A percentile compares a stretch with the other conserved stretches of the same genome.
Evolutionary conservation across 2,329 filamentous ascomycete genomes (phyloP).

Genomic region (Orbilia brochopaga): DNA sequence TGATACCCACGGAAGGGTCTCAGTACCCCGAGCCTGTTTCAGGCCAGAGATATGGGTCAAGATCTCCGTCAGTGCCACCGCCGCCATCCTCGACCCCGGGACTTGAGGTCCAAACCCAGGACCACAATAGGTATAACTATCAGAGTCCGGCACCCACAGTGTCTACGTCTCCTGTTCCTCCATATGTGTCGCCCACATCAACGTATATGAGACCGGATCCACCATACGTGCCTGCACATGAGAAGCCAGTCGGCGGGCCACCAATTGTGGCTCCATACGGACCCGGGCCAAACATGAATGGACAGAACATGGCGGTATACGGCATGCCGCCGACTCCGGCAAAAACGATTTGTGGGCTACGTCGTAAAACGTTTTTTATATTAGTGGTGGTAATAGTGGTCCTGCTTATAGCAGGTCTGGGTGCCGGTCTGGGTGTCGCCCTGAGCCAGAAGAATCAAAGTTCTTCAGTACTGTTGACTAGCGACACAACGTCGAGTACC

Average conservation of each 20-base stretch:
- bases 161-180: neutral
- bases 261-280: slow-evolving; percentile 1
- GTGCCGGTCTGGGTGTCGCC: slow-evolving; percentile 28
- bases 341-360: slow-evolving; percentile 33
- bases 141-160: neutral
- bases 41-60: neutral
- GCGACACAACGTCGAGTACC: too few relatives aligned
- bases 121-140: neutral
- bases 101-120: neutral
- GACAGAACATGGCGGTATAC: neutral
- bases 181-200: slow-evolving; percentile 1
- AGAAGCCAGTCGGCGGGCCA: slow-evolving; percentile 19
- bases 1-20: slow-evolving; percentile 4
- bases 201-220: neutral
- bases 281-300: neutral
- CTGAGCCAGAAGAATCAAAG: slow-evolving; percentile 18
- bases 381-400: slow-evolving; percentile 15
- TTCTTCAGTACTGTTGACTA: neutral
- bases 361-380: slow-evolving; percentile 29
- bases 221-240: neutral
- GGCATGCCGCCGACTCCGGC: slow-evolving; percentile 10
- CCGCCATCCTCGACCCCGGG: neutral
- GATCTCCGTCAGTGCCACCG: neutral
- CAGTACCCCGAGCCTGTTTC: neutral
- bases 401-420: slow-evolving; percentile 23